Evolutionary conservation across 2,329 filamentous ascomycete species (phyloP), one percentile per base, ranked within the genome.

Genomic region (Pestalotiopsis sp.): DNA sequence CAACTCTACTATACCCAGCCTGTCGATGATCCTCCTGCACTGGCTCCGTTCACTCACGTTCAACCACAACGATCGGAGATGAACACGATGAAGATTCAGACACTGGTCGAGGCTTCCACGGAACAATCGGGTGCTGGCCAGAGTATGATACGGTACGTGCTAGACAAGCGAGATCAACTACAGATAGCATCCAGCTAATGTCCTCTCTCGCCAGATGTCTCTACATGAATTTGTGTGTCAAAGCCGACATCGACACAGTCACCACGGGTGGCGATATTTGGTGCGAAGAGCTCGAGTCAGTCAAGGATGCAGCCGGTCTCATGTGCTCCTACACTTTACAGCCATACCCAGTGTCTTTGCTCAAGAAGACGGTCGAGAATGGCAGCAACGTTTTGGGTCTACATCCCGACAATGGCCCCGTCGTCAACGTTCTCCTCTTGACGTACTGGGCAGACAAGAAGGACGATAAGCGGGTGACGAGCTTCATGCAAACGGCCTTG

Each of bases 61-160:
- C 27, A 70, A 27, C 65, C 65, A 6, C 69, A 70, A 25, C 25
- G 69, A 11, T 56, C 68, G 17, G 6, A 58, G n/a, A 56, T 69
- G 36, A 71, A 67, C 62, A 66, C 67, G 9, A 27, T 70, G 66
- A 52, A 65, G 13, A 69, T 71, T 23, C 66, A 59, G 7, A 68
- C 39, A 7, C 27, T 71, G 1, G n/a, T 38, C 45, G 65, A 64
- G 7, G 41, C 41, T n/a, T 67, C 65, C 5, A 69, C 70, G 4
- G 62, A 62, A 31, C 67, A 69, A 27, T 67, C 41, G 13, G n/a
- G 69, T n/a, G 68, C 70, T 4, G 27, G 25, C 13, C 61, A 65
- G 14, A 61, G 31, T 39, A 61, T 61, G 65, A 67, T 23, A 3
- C n/a, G 36, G 56, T 45, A 31, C 52, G 38, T 20, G 23, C 14